Conservation (phyloP, 768 basidiomycete genomes). For the Nidula microcarpa region DNA sequence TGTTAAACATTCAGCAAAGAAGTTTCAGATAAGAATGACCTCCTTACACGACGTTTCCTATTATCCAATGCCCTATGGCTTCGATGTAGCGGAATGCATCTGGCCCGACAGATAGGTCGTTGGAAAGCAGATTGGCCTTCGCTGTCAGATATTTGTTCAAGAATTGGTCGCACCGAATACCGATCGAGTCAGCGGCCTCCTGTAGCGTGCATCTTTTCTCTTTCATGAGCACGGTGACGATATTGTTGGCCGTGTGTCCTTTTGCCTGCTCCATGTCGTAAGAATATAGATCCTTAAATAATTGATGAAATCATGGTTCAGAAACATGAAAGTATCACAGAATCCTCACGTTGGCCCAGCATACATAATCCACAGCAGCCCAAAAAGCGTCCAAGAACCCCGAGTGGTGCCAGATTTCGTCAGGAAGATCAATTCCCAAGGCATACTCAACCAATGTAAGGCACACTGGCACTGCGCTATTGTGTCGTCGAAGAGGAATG, state of each 20-base stretch:
- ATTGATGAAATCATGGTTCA: constrained; percentile 6
- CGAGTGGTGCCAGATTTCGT: constrained; percentile 34
- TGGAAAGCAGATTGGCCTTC: neutral
- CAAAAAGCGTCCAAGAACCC: constrained; percentile 27
- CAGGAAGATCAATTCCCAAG: constrained; percentile 36
- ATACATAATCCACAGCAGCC: constrained; percentile 38
- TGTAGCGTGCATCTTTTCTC: constrained; percentile 31
- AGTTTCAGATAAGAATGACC: neutral
- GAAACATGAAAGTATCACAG: neutral
- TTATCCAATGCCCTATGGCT: neutral
- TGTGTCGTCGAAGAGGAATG: neutral
- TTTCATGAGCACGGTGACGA: constrained; percentile 39
- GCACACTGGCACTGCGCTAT: neutral
- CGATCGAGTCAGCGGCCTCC: constrained; percentile 12
- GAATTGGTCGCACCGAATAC: neutral
- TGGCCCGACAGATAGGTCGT: neutral
- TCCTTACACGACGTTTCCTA: neutral
- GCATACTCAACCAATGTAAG: neutral
- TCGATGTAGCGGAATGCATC: neutral
- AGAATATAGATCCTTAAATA: constrained; percentile 38
- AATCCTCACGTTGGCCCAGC: constrained; percentile 32
- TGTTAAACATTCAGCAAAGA: neutral
- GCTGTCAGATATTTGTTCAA: neutral
- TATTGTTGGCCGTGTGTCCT: constrained; percentile 36
- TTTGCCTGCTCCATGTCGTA: constrained; percentile 42